Conservation (phyloP, 495 filamentous ascomycete species). For the Penicillium egyptiacum region DNA sequence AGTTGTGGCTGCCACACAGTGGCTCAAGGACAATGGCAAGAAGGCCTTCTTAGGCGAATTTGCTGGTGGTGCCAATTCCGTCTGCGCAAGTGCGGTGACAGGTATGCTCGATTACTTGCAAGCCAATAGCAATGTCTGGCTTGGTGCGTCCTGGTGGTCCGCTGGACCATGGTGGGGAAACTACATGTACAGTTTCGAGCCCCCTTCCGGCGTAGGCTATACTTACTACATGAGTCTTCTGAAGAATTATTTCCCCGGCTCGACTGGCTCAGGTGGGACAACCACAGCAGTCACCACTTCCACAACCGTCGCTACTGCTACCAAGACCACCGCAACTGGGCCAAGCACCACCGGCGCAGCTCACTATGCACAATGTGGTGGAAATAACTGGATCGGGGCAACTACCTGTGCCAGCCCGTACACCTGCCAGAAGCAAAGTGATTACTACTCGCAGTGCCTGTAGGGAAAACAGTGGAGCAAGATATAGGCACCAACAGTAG, state of each 20-base stretch:
- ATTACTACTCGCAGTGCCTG: conserved; percentile 51
- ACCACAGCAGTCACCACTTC: conserved; percentile 14
- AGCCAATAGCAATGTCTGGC: conserved; percentile 64
- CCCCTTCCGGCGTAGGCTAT: conserved; percentile 51
- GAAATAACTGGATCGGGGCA: conserved; percentile 46
- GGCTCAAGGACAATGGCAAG: conserved; percentile 66
- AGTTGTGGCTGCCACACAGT: conserved; percentile 59
- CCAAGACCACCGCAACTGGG: conserved; percentile 26
- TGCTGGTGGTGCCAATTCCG: conserved; percentile 61
- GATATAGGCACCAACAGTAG: neutral
- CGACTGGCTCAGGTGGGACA: conserved; percentile 5
- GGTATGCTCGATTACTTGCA: conserved; percentile 59
- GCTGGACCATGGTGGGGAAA: conserved; percentile 56
- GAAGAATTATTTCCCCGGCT: conserved; percentile 21
- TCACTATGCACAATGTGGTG: conserved; percentile 53
- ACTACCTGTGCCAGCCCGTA: conserved; percentile 45
- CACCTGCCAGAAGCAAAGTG: conserved; percentile 38
- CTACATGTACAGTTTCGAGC: conserved; percentile 61
- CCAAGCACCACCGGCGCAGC: conserved; percentile 24
- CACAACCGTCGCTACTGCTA: conserved; percentile 11
- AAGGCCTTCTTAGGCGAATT: conserved; percentile 67
- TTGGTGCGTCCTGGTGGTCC: conserved; percentile 66
- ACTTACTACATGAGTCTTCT: conserved; percentile 28
- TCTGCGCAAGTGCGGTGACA: conserved; percentile 60
- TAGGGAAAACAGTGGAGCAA: conserved; percentile 8